These are phyloP conservation scores for Monascus purpureus DNA, from an alignment of 495 filamentous ascomycete genomes.

Conservation along the genomic window DNA sequence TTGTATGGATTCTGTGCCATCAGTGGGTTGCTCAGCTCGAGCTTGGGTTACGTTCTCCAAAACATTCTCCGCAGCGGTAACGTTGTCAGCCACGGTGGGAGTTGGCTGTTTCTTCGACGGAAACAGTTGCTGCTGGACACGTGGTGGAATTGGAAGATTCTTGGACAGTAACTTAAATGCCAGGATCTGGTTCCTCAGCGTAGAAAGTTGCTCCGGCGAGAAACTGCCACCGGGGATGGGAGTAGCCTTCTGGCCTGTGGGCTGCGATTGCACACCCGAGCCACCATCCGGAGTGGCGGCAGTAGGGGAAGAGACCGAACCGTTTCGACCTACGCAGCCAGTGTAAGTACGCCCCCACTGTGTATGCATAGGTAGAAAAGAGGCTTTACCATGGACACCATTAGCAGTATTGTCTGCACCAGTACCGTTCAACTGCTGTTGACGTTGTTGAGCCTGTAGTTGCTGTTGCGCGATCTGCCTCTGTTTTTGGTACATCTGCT, in stretches of 20 bases:
- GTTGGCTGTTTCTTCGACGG: constrained; percentile 52
- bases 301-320: constrained; percentile 32
- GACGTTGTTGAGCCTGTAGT: constrained; percentile 32
- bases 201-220: constrained; percentile 53
- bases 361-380: neutral
- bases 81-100: constrained; percentile 40
- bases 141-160: constrained; percentile 61
- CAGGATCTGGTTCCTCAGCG: constrained; percentile 61
- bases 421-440: constrained; percentile 35
- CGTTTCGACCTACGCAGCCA: constrained; percentile 17
- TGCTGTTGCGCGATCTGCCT: constrained; percentile 31
- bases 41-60: constrained; percentile 34
- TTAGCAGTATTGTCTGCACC: constrained; percentile 21
- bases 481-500: constrained; percentile 35
- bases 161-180: constrained; percentile 74
- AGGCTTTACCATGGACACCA: constrained; percentile 35
- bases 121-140: constrained; percentile 63
- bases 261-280: constrained; percentile 17
- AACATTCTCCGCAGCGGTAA: constrained; percentile 37
- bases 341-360: neutral
- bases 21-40: constrained; percentile 18
- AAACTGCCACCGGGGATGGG: constrained; percentile 40
- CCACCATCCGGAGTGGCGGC: constrained; percentile 14
- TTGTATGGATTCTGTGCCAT: constrained; percentile 14
- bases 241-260: constrained; percentile 8